Evolutionary conservation across 1,284 basidiomycete species (phyloP).

Genomic region (Schizopora paradoxa): DNA sequence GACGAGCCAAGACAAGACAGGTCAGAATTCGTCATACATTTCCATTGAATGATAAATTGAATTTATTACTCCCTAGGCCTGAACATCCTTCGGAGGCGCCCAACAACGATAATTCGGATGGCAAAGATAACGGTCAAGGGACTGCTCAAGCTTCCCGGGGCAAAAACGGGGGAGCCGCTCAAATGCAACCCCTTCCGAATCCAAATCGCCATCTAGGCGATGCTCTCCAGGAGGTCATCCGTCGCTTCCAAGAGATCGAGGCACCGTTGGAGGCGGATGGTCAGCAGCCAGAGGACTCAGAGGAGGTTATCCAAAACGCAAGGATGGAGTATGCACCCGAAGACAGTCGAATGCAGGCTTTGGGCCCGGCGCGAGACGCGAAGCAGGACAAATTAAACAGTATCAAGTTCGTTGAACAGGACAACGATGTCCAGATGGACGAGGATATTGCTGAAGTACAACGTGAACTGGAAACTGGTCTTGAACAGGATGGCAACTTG

Average conservation of each 20-base stretch:
- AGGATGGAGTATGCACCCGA: conserved; percentile 84
- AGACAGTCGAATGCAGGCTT: conserved; percentile 78
- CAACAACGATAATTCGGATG: conserved; percentile 1
- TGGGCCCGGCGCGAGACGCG: conserved; percentile 83
- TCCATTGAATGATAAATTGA: background rate
- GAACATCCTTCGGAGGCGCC: background rate
- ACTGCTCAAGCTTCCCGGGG: conserved; percentile 18
- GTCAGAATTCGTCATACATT: background rate
- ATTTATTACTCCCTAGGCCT: background rate
- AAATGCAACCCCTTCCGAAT: conserved; percentile 32
- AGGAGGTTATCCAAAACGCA: conserved; percentile 22
- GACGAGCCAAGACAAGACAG: background rate
- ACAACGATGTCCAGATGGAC: conserved; percentile 28
- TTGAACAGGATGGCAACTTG: no score
- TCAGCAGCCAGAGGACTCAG: conserved; percentile 29
- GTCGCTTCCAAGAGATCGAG: conserved; percentile 83
- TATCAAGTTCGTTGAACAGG: conserved; percentile 69
- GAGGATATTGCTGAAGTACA: background rate
- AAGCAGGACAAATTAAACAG: conserved; percentile 80
- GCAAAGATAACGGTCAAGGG: conserved; percentile 5
- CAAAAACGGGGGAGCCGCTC: background rate
- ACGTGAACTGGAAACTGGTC: no score
- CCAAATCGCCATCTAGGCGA: conserved; percentile 84
- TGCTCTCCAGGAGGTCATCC: conserved; percentile 77
- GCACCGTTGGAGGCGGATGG: conserved; percentile 41